Evolutionary conservation across 2,329 filamentous ascomycete species (phyloP).

Genomic region (Talaromyces albobiverticillius): DNA sequence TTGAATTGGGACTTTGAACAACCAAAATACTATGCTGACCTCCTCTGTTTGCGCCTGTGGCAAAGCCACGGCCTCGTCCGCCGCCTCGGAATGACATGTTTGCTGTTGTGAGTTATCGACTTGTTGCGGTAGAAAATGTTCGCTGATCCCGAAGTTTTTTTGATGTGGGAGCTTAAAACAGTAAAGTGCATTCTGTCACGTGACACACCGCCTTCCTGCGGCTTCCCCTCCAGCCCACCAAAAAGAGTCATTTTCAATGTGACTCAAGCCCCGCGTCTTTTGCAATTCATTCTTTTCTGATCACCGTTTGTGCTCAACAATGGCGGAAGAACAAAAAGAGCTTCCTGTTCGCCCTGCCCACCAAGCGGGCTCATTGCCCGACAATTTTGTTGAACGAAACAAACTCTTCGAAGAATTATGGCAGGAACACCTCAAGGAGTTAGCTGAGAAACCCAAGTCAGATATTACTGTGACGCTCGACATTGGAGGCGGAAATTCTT

Average conservation of each 20-base stretch:
- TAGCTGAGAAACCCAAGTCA: slow-evolving; percentile 51
- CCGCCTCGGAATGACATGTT: slow-evolving; percentile 65
- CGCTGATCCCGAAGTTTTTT: slow-evolving; percentile 27
- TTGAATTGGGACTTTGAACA: background rate
- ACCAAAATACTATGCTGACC: slow-evolving; percentile 22
- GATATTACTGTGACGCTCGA: slow-evolving; percentile 50
- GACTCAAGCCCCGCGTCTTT: slow-evolving; percentile 14
- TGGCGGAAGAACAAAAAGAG: slow-evolving; percentile 36
- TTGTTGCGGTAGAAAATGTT: slow-evolving; percentile 29
- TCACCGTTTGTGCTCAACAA: slow-evolving; percentile 2
- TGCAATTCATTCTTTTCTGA: background rate
- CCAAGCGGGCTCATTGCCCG: slow-evolving; percentile 52
- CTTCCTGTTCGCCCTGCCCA: slow-evolving; percentile 30
- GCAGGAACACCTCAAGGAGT: slow-evolving; percentile 75
- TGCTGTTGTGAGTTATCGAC: slow-evolving; percentile 18
- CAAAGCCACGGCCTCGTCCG: slow-evolving; percentile 50
- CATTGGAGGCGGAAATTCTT: slow-evolving; percentile 39
- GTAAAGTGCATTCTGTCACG: slow-evolving; percentile 38
- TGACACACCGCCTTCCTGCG: slow-evolving; percentile 33
- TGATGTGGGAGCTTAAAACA: slow-evolving; percentile 44
- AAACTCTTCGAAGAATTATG: slow-evolving; percentile 86
- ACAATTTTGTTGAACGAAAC: slow-evolving; percentile 79
- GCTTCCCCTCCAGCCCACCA: slow-evolving; percentile 22
- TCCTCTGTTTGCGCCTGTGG: slow-evolving; percentile 54
- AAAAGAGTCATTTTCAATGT: slow-evolving; percentile 12